Percentiles rank a stretch among this genome's conserved stretches.
phyloP scores from a whole-genome alignment of 768 basidiomycete species.

The Kwoniella sp. region DNA sequence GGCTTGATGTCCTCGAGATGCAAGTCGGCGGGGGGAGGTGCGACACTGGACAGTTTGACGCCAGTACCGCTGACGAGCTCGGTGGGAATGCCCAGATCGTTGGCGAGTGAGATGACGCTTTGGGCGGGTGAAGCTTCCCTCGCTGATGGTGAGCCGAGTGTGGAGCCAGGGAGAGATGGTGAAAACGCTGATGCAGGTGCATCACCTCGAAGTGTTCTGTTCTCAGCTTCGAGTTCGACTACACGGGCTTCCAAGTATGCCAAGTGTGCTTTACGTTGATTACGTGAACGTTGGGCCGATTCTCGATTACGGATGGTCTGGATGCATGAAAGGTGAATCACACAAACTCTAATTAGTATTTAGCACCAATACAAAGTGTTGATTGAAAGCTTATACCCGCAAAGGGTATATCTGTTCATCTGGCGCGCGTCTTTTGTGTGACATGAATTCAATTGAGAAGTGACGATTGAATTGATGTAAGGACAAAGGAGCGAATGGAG shows the following conservation, averaged over 20 bases:
- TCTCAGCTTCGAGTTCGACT: slow-evolving; percentile 78
- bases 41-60: slow-evolving; percentile 43
- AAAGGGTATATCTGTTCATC: background rate
- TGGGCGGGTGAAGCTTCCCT: slow-evolving; percentile 32
- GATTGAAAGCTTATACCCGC: background rate
- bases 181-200: slow-evolving; percentile 1
- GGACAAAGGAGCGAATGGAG: background rate
- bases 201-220: slow-evolving; percentile 58
- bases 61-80: slow-evolving; percentile 26
- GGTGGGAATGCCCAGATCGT: slow-evolving; percentile 31
- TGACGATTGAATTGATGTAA: background rate
- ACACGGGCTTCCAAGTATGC: slow-evolving; percentile 68
- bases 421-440: background rate
- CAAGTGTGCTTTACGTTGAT: slow-evolving; percentile 84
- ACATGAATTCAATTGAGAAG: background rate
- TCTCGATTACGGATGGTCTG: slow-evolving; percentile 89
- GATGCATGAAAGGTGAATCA: slow-evolving; percentile 41
- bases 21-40: slow-evolving; percentile 39
- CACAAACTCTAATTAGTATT: background rate
- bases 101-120: slow-evolving; percentile 31
- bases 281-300: slow-evolving; percentile 89
- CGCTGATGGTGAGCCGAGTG: background rate
- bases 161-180: slow-evolving; percentile 2
- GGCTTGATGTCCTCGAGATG: slow-evolving; percentile 39
- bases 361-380: background rate